Conservation (phyloP, 2,329 filamentous ascomycete species). For the Pseudogymnoascus sp. region DNA sequence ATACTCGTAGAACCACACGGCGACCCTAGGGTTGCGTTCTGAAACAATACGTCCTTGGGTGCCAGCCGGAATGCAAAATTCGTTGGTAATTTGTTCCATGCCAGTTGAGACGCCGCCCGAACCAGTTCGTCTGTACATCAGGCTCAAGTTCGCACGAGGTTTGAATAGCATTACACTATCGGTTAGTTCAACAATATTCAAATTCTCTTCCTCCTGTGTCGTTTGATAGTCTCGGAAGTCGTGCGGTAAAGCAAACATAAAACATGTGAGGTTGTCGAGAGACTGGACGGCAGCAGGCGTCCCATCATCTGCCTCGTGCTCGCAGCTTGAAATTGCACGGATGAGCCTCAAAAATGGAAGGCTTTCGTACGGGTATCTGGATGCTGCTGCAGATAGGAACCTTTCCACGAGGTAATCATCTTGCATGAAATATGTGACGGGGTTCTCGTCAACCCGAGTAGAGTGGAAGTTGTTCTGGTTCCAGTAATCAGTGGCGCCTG, state of each 20-base stretch:
- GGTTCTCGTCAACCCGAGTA: slow-evolving; percentile 8
- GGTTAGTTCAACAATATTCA: slow-evolving; percentile 65
- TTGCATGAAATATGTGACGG: slow-evolving; percentile 42
- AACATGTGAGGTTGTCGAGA: slow-evolving; percentile 59
- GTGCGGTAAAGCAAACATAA: slow-evolving; percentile 70
- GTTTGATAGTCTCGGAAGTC: slow-evolving; percentile 69
- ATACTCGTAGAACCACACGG: slow-evolving; percentile 67
- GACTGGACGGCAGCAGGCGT: slow-evolving; percentile 48
- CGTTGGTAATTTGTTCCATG: slow-evolving; percentile 28
- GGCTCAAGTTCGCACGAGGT: slow-evolving; percentile 29
- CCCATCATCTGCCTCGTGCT: slow-evolving; percentile 26
- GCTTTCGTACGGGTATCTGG: slow-evolving; percentile 80
- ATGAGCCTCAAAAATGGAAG: slow-evolving; percentile 68
- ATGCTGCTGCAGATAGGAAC: slow-evolving; percentile 57
- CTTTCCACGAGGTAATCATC: slow-evolving; percentile 34
- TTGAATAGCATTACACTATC: slow-evolving; percentile 57
- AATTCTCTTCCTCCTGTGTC: slow-evolving; percentile 77
- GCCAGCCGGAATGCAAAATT: slow-evolving; percentile 57
- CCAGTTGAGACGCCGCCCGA: slow-evolving; percentile 13
- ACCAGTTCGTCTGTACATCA: slow-evolving; percentile 8
- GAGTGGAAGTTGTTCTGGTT: neutral
- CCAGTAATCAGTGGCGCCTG: slow-evolving; percentile 26
- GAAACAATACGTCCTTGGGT: slow-evolving; percentile 66
- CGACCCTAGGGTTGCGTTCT: slow-evolving; percentile 66
- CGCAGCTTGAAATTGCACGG: slow-evolving; percentile 52